Percentiles rank a stretch among this genome's conserved stretches.
phyloP scores from a whole-genome alignment of 2,329 filamentous ascomycete species.

The Coniosporium uncinatum region DNA sequence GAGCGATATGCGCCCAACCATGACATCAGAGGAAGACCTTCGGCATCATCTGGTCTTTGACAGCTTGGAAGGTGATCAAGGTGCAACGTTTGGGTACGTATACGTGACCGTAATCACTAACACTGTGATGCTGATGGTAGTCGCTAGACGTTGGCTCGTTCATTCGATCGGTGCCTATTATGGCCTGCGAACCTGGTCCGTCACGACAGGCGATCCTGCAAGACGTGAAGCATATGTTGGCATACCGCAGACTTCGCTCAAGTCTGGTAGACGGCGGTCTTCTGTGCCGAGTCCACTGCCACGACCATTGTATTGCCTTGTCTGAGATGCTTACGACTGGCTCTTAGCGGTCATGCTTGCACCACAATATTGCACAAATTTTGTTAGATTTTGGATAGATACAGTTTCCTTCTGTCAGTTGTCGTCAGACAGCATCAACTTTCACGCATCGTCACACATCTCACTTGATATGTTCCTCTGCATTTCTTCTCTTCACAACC shows the following conservation, averaged over 20 bases:
- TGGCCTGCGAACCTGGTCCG: slow-evolving; percentile 75
- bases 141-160: slow-evolving; percentile 75
- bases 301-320: not conserved
- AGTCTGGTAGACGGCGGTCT: not conserved
- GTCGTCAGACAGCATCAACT: too few species aligned
- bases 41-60: slow-evolving; percentile 75
- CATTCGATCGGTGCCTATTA: slow-evolving; percentile 93
- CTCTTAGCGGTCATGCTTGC: not conserved
- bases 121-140: not conserved
- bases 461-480: too few species aligned
- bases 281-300: not conserved
- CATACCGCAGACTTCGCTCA: slow-evolving; percentile 41
- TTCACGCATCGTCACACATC: too few species aligned
- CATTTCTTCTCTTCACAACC: too few species aligned
- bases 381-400: too few species aligned
- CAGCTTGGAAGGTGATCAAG: slow-evolving; percentile 66
- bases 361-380: too few species aligned
- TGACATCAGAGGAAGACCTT: slow-evolving; percentile 45
- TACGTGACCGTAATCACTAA: not conserved
- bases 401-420: too few species aligned
- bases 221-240: slow-evolving; percentile 81
- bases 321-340: not conserved
- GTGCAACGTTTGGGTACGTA: slow-evolving; percentile 76
- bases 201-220: slow-evolving; percentile 60
- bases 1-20: slow-evolving; percentile 46